Conservation (phyloP, 371 early-diverging fungal genomes). For the Mucor racemosus region DNA sequence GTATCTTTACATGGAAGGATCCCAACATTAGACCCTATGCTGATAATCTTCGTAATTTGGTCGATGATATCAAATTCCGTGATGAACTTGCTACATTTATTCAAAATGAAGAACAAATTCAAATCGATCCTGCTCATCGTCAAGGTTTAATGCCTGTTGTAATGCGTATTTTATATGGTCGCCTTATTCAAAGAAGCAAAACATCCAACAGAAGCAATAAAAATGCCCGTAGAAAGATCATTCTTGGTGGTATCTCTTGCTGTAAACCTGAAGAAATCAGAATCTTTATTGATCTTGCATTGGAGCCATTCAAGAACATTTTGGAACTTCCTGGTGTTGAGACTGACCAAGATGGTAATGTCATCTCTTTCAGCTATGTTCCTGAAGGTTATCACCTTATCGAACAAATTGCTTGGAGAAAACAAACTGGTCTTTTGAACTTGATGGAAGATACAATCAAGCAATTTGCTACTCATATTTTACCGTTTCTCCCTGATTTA, state of each 20-base stretch:
- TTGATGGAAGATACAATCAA: slow-evolving; percentile 82
- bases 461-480: slow-evolving; percentile 74
- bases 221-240: slow-evolving; percentile 73
- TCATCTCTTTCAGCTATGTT: slow-evolving; percentile 24
- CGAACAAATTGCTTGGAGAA: slow-evolving; percentile 58
- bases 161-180: slow-evolving; percentile 88
- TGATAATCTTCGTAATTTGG: slow-evolving; percentile 74
- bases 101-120: slow-evolving; percentile 59
- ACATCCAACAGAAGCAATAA: slow-evolving; percentile 61
- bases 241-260: slow-evolving; percentile 77
- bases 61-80: slow-evolving; percentile 89
- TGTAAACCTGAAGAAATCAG: slow-evolving; percentile 69
- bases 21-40: slow-evolving; percentile 70
- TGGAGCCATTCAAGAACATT: slow-evolving; percentile 72
- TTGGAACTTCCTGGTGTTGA: slow-evolving; percentile 40
- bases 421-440: slow-evolving; percentile 81
- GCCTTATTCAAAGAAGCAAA: slow-evolving; percentile 76
- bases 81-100: slow-evolving; percentile 83
- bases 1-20: slow-evolving; percentile 80
- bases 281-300: slow-evolving; percentile 77
- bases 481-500: slow-evolving; percentile 71
- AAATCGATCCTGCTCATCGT: slow-evolving; percentile 72
- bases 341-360: slow-evolving; percentile 19
- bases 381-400: slow-evolving; percentile 29
- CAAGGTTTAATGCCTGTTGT: slow-evolving; percentile 73